phyloP scores from a whole-genome alignment of 2,329 filamentous ascomycete genomes.

The Nigrospora osmanthi region DNA sequence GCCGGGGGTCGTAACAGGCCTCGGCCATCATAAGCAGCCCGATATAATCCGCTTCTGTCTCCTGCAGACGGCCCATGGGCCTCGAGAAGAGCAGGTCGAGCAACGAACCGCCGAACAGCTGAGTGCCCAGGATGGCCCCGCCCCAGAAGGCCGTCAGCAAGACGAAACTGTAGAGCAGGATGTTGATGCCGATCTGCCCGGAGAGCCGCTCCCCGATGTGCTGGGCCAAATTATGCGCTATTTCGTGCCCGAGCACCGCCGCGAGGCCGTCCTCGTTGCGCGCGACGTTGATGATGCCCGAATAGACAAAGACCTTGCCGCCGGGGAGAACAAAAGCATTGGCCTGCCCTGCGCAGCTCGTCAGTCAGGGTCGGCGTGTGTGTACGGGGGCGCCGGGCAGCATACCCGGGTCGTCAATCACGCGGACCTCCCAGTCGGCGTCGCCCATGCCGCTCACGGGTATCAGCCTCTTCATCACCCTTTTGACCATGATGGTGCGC shows the following conservation, averaged over 20 bases:
- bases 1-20: conserved; percentile 65
- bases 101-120: conserved; percentile 36
- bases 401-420: conserved; percentile 58
- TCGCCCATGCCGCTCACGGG: conserved; percentile 55
- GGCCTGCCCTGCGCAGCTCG: conserved; percentile 31
- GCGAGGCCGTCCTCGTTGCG: conserved; percentile 62
- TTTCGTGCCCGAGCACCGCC: conserved; percentile 71
- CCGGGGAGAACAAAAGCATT: conserved; percentile 76
- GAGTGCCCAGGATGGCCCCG: conserved; percentile 30
- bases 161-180: conserved; percentile 41
- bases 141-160: conserved; percentile 37
- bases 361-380: conserved; percentile 2
- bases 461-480: conserved; percentile 59
- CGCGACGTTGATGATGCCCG: conserved; percentile 63
- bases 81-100: conserved; percentile 57
- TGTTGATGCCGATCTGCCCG: conserved; percentile 40
- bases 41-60: conserved; percentile 73
- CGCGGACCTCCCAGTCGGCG: conserved; percentile 62
- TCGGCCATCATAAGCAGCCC: conserved; percentile 78
- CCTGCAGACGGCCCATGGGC: conserved; percentile 64
- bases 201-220: conserved; percentile 60
- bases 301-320: conserved; percentile 74
- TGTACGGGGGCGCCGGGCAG: not conserved
- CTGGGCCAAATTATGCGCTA: conserved; percentile 66
- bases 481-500: conserved; percentile 46